These are phyloP conservation scores for Aspergillus thermomutatus DNA, from an alignment of 2,329 filamentous ascomycete genomes.

Conservation along the genomic window DNA sequence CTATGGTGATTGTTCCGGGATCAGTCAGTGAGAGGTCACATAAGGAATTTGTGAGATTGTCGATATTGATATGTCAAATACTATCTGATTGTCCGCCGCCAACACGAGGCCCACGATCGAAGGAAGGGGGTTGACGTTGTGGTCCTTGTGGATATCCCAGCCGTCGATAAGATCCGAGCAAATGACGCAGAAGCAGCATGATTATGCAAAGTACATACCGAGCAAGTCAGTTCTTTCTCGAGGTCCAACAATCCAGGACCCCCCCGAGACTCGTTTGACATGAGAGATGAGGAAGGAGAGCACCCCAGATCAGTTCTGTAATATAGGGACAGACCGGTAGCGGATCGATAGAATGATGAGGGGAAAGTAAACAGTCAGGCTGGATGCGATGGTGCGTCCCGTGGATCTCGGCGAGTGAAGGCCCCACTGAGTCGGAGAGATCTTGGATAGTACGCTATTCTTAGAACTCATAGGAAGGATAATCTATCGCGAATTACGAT, in stretches of 20 bases:
- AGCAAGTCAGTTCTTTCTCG: slow-evolving; percentile 92
- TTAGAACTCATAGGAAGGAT: neutral
- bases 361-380: neutral
- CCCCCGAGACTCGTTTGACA: slow-evolving; percentile 15
- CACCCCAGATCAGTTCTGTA: neutral
- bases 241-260: slow-evolving; percentile 58
- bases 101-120: neutral
- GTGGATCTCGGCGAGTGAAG: neutral
- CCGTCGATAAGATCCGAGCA: neutral
- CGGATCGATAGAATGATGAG: neutral
- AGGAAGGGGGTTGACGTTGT: neutral
- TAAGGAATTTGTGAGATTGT: neutral
- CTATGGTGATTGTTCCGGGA: slow-evolving; percentile 44
- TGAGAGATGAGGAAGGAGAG: slow-evolving; percentile 2
- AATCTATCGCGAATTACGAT: no score
- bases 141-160: neutral
- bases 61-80: neutral
- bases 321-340: neutral
- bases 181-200: neutral
- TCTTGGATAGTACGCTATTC: neutral
- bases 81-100: neutral
- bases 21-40: neutral
- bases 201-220: slow-evolving; percentile 59
- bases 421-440: neutral
- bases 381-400: neutral